Evolutionary conservation across 805 yeast species (phyloP).

Genomic region (Ogataea philodendri): DNA sequence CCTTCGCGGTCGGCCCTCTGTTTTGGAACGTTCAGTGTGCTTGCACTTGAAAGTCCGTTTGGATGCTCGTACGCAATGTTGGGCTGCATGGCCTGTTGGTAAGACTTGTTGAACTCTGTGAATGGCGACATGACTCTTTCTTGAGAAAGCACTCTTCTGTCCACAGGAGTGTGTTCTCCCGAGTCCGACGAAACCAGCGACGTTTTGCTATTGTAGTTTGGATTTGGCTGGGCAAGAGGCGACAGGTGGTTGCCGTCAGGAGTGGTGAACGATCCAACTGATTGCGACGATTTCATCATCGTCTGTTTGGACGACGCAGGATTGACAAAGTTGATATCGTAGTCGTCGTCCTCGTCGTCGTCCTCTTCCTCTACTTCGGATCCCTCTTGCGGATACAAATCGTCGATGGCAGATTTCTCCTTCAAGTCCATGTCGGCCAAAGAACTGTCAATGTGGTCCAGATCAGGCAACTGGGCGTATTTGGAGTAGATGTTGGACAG

Average conservation of each 20-base stretch:
- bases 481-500: conserved; percentile 33
- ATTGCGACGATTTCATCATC: conserved; percentile 9
- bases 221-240: conserved; percentile 10
- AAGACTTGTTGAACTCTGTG: conserved; percentile 34
- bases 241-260: conserved; percentile 1
- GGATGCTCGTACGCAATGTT: conserved; percentile 7
- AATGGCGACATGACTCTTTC: conserved; percentile 35
- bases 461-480: conserved; percentile 33
- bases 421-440: conserved; percentile 12
- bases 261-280: conserved; percentile 3
- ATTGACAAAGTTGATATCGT: conserved; percentile 22
- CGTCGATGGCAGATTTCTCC: conserved; percentile 11
- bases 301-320: conserved; percentile 8
- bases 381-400: conserved; percentile 22
- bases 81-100: conserved; percentile 28
- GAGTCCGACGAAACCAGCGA: conserved; percentile 14
- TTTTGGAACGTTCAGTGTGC: conserved; percentile 2
- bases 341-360: conserved; percentile 23
- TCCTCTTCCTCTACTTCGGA: conserved; percentile 20
- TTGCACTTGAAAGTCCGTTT: neutral
- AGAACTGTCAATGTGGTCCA: conserved; percentile 9
- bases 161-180: conserved; percentile 3
- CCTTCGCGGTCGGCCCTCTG: no score
- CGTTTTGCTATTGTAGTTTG: conserved; percentile 3
- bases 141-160: conserved; percentile 3